A percentile compares a stretch with the other conserved stretches of the same genome.
These are phyloP conservation scores for Apiospora rasikravindrae DNA, from an alignment of 2,329 filamentous ascomycete species.

Conservation along the genomic window DNA sequence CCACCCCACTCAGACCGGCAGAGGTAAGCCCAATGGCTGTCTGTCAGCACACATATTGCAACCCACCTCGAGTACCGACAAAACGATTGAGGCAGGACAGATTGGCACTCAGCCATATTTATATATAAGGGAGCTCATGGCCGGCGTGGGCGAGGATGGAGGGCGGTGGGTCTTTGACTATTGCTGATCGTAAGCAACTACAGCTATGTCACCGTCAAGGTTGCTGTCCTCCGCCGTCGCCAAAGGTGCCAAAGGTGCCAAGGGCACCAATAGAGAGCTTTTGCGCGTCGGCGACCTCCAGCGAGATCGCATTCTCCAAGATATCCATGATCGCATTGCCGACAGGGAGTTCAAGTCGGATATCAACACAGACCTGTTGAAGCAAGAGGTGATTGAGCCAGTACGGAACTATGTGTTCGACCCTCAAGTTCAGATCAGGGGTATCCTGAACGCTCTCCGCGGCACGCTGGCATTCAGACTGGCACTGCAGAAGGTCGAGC, in stretches of 20 bases:
- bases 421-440: slow-evolving; percentile 8
- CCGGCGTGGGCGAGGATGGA: background rate
- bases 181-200: background rate
- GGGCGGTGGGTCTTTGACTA: background rate
- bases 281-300: background rate
- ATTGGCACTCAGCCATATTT: background rate
- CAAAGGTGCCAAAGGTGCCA: too few relatives aligned
- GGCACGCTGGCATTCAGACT: background rate
- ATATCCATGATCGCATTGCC: background rate
- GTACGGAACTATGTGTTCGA: background rate
- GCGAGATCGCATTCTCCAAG: background rate
- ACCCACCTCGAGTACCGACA: background rate
- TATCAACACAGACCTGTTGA: background rate
- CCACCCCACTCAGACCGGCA: background rate
- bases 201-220: background rate
- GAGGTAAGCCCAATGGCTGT: background rate
- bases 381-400: background rate
- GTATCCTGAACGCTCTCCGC: background rate
- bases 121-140: background rate
- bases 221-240: background rate
- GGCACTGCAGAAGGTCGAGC: background rate
- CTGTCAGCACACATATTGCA: background rate
- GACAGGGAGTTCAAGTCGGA: background rate
- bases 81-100: background rate
- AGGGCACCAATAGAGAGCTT: background rate